Conservation (phyloP, 1,284 basidiomycete species). For the Somion occarium region DNA sequence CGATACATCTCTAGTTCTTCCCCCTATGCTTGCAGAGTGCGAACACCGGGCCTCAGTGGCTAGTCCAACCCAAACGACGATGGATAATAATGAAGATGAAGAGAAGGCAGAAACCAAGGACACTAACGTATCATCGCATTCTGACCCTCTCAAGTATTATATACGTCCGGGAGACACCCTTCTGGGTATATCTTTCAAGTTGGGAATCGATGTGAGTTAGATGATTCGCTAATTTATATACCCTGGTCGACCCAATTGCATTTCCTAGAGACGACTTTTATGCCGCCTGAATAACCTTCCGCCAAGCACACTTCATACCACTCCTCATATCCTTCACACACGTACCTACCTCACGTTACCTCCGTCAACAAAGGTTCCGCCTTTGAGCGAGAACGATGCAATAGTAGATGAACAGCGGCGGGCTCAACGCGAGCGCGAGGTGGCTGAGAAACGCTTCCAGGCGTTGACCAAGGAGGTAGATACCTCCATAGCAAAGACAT, state of each 20-base stretch:
- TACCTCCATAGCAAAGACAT: slow-evolving; percentile 58
- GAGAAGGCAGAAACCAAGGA: not conserved
- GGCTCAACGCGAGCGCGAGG: slow-evolving; percentile 42
- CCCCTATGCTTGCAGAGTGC: too few species aligned
- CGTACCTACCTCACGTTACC: slow-evolving; percentile 52
- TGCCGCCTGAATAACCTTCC: slow-evolving; percentile 66
- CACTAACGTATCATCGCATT: not conserved
- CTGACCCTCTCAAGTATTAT: slow-evolving; percentile 40
- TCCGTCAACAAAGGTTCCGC: slow-evolving; percentile 25
- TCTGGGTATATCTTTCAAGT: slow-evolving; percentile 58
- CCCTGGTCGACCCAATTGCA: not conserved
- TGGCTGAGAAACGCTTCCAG: slow-evolving; percentile 57
- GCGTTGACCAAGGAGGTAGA: slow-evolving; percentile 65
- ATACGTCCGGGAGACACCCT: slow-evolving; percentile 60
- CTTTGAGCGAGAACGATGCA: slow-evolving; percentile 17
- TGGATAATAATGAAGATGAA: not conserved
- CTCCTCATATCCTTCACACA: slow-evolving; percentile 71
- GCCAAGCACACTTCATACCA: slow-evolving; percentile 58
- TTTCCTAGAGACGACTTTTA: slow-evolving; percentile 47
- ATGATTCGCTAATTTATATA: not conserved
- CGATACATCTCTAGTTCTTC: too few species aligned
- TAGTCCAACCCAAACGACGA: not conserved
- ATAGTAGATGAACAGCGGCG: slow-evolving; percentile 30
- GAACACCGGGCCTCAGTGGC: too few species aligned
- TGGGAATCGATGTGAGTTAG: slow-evolving; percentile 52